Base-by-base conservation (phyloP, 2,329 filamentous ascomycete genomes). In the Paecilomyces formosus region DNA sequence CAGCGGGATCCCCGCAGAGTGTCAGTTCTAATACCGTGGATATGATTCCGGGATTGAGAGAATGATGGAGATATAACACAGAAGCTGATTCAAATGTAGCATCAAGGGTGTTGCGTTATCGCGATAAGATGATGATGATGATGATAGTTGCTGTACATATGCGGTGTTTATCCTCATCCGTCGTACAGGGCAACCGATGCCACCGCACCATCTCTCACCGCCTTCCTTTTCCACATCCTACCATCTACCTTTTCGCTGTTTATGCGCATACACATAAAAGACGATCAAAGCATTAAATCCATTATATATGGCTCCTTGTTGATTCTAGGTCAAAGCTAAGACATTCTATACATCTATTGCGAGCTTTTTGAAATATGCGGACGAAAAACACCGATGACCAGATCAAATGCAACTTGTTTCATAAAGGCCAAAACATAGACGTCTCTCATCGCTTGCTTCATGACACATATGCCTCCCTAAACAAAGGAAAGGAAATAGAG, bases 131-230 rank as follows among this genome's bases (percentile, higher is more conserved):
- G 22, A 28, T 52, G 26, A 52, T 52, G 50, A 52, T 11, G 3
- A 3, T 6, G 24, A 26, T 26, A 26, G 22, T 26, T 24, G 50
- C 21, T 24, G 11, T 15, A 11, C 9, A 13, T 24, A 8, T 63
- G 59, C 54, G 58, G 22, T 56, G 51, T 55, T 56, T 51, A 60
- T 56, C 61, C 55, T 62, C 55, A 53, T 56, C 53, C 52, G 62
- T 63, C 57, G 60, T 60, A 54, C 60, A 57, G 60, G 63, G 63
- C 63, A 65, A 65, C 63, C 58, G 56, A 31, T 52, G 49, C 18
- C 53, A 12, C 50, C 21, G 6, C 45, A 11, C 50, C 45, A 12
- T 22, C 8, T 21, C 39, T 54, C 35, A 53, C 26, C 55, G 52
- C 26, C 35, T 56, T 24, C 18, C 51, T 5, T 26, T 26, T 26